These are phyloP conservation scores for Homolaphlyctis polyrhiza DNA, from an alignment of 371 early-diverging fungal species.

Conservation along the genomic window DNA sequence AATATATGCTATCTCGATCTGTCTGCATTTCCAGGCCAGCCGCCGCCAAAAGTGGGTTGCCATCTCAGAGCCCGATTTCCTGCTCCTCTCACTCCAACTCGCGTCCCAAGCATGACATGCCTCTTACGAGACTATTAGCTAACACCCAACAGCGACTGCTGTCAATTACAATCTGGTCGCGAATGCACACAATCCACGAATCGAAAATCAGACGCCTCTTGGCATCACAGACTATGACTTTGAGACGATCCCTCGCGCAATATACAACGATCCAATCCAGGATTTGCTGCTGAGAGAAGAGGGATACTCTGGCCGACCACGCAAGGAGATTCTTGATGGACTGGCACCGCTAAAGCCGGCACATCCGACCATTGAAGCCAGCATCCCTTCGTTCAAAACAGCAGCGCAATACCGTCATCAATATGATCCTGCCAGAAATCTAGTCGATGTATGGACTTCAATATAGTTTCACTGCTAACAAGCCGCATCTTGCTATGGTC, in stretches of 20 bases:
- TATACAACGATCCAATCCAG: slow-evolving; percentile 31
- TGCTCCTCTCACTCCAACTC: too few relatives aligned
- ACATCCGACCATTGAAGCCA: not conserved
- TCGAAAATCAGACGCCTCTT: slow-evolving; percentile 7
- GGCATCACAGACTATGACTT: slow-evolving; percentile 24
- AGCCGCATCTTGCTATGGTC: too few relatives aligned
- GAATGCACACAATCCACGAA: too few relatives aligned
- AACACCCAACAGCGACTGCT: too few relatives aligned
- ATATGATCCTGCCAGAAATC: not conserved
- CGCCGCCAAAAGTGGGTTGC: not conserved
- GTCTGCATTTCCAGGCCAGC: not conserved
- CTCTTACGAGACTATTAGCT: too few relatives aligned
- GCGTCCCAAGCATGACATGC: too few relatives aligned
- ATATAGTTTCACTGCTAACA: not conserved
- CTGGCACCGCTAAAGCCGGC: not conserved
- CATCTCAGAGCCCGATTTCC: too few relatives aligned
- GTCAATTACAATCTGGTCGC: too few relatives aligned
- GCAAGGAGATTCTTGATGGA: not conserved
- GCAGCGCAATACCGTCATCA: not conserved
- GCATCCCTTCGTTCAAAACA: not conserved
- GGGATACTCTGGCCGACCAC: slow-evolving; percentile 21
- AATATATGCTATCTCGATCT: not conserved
- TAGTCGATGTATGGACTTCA: not conserved
- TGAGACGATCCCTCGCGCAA: slow-evolving; percentile 36
- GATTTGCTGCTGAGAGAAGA: slow-evolving; percentile 36